Evolutionary conservation across 306 rosid species (phyloP).

Genomic region (Castanospermum australe): DNA sequence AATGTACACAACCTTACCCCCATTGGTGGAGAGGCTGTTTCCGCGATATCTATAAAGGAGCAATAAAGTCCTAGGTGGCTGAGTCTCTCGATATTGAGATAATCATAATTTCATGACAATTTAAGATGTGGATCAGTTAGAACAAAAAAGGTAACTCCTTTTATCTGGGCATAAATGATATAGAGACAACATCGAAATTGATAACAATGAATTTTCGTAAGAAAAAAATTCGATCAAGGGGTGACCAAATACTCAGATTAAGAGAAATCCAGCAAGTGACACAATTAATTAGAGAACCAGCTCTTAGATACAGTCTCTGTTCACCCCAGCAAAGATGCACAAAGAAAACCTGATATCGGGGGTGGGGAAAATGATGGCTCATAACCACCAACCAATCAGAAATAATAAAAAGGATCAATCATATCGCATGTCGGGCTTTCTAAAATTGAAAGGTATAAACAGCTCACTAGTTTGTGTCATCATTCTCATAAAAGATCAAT

Average conservation of each 20-base stretch:
- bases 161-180: not conserved
- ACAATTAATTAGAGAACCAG: not conserved
- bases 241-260: not conserved
- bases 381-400: not conserved
- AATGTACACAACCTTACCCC: no score
- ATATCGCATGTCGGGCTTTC: not conserved
- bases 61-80: not conserved
- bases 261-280: not conserved
- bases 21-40: no score
- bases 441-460: not conserved
- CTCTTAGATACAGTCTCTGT: not conserved
- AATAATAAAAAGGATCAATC: not conserved
- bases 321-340: not conserved
- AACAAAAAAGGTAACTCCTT: not conserved
- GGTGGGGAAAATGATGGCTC: not conserved
- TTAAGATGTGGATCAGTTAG: not conserved
- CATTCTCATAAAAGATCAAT: not conserved
- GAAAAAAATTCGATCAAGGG: not conserved
- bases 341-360: not conserved
- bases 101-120: not conserved
- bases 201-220: not conserved
- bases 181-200: not conserved
- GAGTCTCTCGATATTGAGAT: not conserved
- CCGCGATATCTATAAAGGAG: no score
- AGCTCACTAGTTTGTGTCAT: not conserved